phyloP scores from a whole-genome alignment of 495 filamentous ascomycete species.

The Lasiosphaeriaceae sp. region DNA sequence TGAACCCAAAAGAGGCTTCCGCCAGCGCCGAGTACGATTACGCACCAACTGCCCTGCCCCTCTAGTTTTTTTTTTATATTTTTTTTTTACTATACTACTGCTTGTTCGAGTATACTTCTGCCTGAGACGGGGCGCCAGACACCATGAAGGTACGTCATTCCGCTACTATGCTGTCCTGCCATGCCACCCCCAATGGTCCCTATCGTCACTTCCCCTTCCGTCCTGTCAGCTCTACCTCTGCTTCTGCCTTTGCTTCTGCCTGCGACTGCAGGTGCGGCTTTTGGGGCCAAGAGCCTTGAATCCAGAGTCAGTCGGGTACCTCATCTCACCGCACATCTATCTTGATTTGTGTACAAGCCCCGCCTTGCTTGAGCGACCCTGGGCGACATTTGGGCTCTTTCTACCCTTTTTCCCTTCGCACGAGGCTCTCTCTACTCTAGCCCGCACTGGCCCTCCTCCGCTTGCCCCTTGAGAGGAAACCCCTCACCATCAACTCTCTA shows the following conservation, averaged over 20 bases:
- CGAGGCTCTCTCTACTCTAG: background rate
- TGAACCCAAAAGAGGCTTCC: constrained; percentile 15
- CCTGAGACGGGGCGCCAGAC: constrained; percentile 19
- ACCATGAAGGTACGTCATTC: constrained; percentile 51
- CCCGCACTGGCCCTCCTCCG: no score
- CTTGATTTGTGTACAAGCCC: background rate
- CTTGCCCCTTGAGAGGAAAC: no score
- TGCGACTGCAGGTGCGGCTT: background rate
- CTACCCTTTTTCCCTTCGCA: background rate
- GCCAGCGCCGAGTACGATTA: constrained; percentile 20
- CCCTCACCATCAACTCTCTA: background rate
- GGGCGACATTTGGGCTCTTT: background rate
- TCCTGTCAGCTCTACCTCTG: background rate
- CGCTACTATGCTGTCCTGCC: constrained; percentile 12
- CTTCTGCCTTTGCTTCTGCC: background rate
- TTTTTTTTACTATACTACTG: no score
- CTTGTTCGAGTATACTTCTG: constrained; percentile 5
- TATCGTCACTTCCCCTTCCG: background rate
- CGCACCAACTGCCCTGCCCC: constrained; percentile 13
- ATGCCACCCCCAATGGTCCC: constrained; percentile 2
- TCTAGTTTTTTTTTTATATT: constrained; percentile 7
- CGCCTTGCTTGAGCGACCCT: constrained; percentile 5
- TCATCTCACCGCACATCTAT: background rate
- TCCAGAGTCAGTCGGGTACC: background rate
- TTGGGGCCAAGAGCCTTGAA: background rate